Conservation (phyloP, 169 alveolate species). For the Eimeria nieschulzi region DNA sequence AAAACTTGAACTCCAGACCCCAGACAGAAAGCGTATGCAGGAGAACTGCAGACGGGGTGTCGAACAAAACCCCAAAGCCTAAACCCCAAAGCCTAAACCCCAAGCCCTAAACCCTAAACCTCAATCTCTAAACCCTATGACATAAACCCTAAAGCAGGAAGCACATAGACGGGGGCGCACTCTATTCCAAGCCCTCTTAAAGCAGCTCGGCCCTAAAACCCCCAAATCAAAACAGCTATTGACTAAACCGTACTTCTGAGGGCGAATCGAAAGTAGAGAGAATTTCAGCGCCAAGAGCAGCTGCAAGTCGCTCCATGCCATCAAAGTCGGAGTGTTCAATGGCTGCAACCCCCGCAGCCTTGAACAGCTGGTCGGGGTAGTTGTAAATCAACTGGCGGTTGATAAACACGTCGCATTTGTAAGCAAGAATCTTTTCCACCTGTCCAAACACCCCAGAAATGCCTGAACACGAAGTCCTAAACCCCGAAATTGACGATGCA, state of each 20-base stretch:
- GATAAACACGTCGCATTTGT: slow-evolving; percentile 98
- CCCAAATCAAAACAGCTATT: slow-evolving; percentile 4
- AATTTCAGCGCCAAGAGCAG: slow-evolving; percentile 97
- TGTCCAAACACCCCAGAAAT: not conserved
- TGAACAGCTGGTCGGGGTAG: slow-evolving; percentile 98
- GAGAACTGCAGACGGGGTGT: not conserved
- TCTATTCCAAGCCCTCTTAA: no score
- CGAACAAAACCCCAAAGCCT: not conserved
- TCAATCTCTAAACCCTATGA: not conserved
- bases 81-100: not conserved
- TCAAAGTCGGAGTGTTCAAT: slow-evolving; percentile 99
- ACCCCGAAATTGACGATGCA: not conserved
- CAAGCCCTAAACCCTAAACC: slow-evolving; percentile 15
- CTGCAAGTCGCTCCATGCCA: slow-evolving; percentile 99
- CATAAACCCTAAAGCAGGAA: not conserved
- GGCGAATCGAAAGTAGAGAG: slow-evolving; percentile 98
- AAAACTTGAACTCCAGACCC: not conserved
- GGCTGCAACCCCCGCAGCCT: slow-evolving; percentile 95
- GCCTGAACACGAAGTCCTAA: no score
- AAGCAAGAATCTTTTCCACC: slow-evolving; percentile 94
- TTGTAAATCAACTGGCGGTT: slow-evolving; percentile 99
- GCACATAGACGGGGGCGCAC: not conserved
- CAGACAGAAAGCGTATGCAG: not conserved
- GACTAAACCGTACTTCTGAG: slow-evolving; percentile 80
- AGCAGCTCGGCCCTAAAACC: not conserved